phyloP scores from a whole-genome alignment of 805 yeast species.

The Yarrowia phangngaensis region DNA sequence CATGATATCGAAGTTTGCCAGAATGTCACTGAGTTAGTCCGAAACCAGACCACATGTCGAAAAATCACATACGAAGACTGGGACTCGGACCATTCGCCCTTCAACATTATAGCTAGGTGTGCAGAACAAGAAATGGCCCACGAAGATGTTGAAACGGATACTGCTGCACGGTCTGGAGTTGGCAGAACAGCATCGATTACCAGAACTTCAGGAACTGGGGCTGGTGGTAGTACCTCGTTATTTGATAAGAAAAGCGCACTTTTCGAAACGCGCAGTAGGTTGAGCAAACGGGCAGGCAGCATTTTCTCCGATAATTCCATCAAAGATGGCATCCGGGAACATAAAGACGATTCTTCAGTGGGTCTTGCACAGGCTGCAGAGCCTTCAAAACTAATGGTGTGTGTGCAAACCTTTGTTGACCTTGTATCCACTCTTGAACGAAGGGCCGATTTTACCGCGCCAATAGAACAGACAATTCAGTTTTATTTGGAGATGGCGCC shows the following conservation, averaged over 20 bases:
- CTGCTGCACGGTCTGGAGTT: background rate
- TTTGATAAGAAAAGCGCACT: constrained; percentile 10
- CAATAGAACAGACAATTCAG: constrained; percentile 44
- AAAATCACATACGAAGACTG: constrained; percentile 37
- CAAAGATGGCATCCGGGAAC: constrained; percentile 2
- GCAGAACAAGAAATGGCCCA: constrained; percentile 7
- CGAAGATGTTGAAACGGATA: background rate
- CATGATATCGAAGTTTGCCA: constrained; percentile 45
- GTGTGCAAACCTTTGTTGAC: constrained; percentile 14
- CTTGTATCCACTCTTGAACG: constrained; percentile 8
- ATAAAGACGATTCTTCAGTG: background rate
- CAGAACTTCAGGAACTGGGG: constrained; percentile 7
- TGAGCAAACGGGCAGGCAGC: constrained; percentile 15
- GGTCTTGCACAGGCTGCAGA: background rate
- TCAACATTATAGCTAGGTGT: constrained; percentile 36
- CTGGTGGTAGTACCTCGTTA: constrained; percentile 2
- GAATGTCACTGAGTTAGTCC: constrained; percentile 43
- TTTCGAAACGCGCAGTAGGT: constrained; percentile 1
- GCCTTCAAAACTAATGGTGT: constrained; percentile 7
- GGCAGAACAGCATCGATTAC: background rate
- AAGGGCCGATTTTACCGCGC: constrained; percentile 41
- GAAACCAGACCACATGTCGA: constrained; percentile 36
- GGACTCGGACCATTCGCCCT: constrained; percentile 41
- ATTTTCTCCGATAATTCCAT: constrained; percentile 6
- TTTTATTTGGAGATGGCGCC: constrained; percentile 44